Evolutionary conservation across 768 basidiomycete species (phyloP).

Genomic region (Russula brevipes): DNA sequence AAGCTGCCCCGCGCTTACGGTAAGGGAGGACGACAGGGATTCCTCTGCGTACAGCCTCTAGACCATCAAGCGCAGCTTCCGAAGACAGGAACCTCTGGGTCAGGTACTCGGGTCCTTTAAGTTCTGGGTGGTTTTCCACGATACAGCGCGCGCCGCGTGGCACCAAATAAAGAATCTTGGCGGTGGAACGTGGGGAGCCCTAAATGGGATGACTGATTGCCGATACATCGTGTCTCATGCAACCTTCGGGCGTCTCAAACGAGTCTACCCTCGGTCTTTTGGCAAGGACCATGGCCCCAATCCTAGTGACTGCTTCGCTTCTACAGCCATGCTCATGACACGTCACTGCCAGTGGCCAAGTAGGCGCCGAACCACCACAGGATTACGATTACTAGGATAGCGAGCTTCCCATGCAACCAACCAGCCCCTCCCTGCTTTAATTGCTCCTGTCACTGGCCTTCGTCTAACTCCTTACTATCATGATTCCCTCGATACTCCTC

Average conservation of each 20-base stretch:
- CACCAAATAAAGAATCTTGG: conserved; percentile 73
- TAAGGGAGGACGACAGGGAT: conserved; percentile 73
- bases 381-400: background rate
- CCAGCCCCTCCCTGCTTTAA: background rate
- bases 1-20: conserved; percentile 5
- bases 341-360: too few species aligned
- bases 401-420: background rate
- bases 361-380: background rate
- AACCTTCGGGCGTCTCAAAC: conserved; percentile 63
- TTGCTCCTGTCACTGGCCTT: background rate
- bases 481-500: conserved; percentile 30
- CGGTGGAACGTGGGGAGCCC: conserved; percentile 58
- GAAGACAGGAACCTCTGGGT: conserved; percentile 76
- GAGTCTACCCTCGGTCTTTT: conserved; percentile 40
- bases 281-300: conserved; percentile 48
- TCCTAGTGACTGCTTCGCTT: too few species aligned
- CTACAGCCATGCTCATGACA: too few species aligned
- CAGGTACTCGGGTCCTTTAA: conserved; percentile 31
- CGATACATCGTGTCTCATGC: background rate
- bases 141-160: conserved; percentile 57
- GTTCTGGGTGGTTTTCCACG: conserved; percentile 63
- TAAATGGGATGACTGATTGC: conserved; percentile 29
- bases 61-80: conserved; percentile 74
- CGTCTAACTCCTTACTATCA: conserved; percentile 20
- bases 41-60: conserved; percentile 63